Percentiles rank a stretch among this genome's conserved stretches.
Evolutionary conservation across 495 filamentous ascomycete species (phyloP).

Genomic region (Daldinia loculata): DNA sequence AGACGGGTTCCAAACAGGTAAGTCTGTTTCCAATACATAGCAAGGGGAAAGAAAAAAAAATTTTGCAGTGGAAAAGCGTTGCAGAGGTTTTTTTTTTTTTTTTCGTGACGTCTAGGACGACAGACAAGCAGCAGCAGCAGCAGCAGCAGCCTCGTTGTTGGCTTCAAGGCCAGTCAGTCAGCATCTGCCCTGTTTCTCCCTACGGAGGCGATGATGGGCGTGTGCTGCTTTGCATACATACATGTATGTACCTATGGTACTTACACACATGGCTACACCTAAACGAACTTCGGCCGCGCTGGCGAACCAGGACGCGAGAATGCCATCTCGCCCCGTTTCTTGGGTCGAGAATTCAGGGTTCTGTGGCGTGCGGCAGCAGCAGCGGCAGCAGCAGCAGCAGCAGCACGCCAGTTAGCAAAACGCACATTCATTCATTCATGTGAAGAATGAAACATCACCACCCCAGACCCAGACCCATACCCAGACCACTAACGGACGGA

Average conservation of each 20-base stretch:
- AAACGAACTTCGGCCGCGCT: conserved; percentile 15
- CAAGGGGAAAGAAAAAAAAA: not conserved
- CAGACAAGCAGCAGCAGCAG: not conserved
- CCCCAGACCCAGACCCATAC: too few relatives aligned
- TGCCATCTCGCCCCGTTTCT: conserved; percentile 42
- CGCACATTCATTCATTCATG: too few relatives aligned
- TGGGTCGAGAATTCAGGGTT: conserved; percentile 18
- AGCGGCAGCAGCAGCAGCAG: conserved; percentile 9
- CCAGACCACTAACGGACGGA: conserved; percentile 10
- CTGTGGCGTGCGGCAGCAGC: conserved; percentile 12
- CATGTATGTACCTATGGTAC: too few relatives aligned
- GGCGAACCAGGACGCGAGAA: conserved; percentile 15
- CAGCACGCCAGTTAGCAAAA: not conserved
- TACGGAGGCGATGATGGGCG: conserved; percentile 10
- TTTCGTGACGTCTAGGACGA: conserved; percentile 7
- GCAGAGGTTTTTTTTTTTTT: not conserved
- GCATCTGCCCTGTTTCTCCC: conserved; percentile 37
- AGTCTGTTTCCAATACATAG: conserved; percentile 14
- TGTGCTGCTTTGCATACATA: not conserved
- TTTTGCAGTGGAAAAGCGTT: not conserved
- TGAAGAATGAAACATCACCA: conserved; percentile 20
- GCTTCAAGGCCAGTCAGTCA: conserved; percentile 16
- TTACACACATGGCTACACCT: conserved; percentile 24
- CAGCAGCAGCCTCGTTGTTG: conserved; percentile 27
- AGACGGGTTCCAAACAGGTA: conserved; percentile 33